phyloP scores from a whole-genome alignment of 2,329 filamentous ascomycete species.

The Aspergillus sp. region DNA sequence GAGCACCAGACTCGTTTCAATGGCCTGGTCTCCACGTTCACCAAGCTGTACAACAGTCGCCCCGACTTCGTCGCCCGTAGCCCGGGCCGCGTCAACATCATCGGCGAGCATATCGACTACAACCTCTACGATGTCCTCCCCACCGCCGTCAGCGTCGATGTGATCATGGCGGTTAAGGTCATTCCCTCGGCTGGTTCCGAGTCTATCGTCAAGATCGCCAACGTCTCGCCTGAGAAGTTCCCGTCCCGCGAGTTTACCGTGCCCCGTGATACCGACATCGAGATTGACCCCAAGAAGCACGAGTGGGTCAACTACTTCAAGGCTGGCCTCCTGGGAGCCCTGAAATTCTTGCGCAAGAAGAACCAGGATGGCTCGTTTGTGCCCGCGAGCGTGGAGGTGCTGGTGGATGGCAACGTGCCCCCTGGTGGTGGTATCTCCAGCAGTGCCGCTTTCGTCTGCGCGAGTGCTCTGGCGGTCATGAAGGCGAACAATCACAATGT shows the following conservation, averaged over 20 bases:
- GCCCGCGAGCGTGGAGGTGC: slow-evolving; percentile 77
- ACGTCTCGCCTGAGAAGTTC: slow-evolving; percentile 75
- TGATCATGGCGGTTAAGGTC: slow-evolving; percentile 74
- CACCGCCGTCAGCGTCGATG: slow-evolving; percentile 91
- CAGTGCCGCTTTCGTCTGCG: slow-evolving; percentile 89
- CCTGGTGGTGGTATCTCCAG: slow-evolving; percentile 90
- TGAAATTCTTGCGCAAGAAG: slow-evolving; percentile 70
- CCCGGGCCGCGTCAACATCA: slow-evolving; percentile 94
- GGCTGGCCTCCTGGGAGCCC: slow-evolving; percentile 78
- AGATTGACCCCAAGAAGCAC: slow-evolving; percentile 79
- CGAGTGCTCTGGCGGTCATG: slow-evolving; percentile 84
- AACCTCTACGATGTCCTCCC: slow-evolving; percentile 93
- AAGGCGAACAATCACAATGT: slow-evolving; percentile 79
- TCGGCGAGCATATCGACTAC: slow-evolving; percentile 99
- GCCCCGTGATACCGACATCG: slow-evolving; percentile 59
- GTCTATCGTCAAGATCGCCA: slow-evolving; percentile 73
- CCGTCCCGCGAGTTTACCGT: slow-evolving; percentile 72
- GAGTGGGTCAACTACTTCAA: slow-evolving; percentile 99
- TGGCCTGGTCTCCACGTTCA: slow-evolving; percentile 68
- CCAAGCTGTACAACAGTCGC: slow-evolving; percentile 64
- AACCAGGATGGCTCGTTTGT: slow-evolving; percentile 62
- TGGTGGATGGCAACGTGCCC: slow-evolving; percentile 90
- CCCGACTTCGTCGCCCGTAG: slow-evolving; percentile 85
- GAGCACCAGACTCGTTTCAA: slow-evolving; percentile 74
- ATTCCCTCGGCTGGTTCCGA: slow-evolving; percentile 44